Evolutionary conservation across 768 basidiomycete species (phyloP).

Genomic region (Hygrophoropsis aurantiaca): DNA sequence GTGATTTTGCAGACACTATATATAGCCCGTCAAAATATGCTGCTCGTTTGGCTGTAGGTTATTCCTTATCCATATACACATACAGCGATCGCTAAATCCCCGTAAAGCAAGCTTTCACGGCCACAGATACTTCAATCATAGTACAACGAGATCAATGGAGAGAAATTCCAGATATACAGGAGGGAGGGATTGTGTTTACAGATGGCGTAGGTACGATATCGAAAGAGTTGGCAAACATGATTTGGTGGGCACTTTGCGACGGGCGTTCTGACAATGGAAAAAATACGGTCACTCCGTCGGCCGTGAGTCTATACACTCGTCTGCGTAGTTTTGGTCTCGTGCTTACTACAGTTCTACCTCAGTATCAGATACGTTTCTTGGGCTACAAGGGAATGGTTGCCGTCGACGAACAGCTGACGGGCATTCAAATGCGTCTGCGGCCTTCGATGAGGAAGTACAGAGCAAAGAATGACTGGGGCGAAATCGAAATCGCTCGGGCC

Average conservation of each 20-base stretch:
- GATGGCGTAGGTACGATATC: conserved; percentile 86
- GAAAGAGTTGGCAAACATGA: conserved; percentile 48
- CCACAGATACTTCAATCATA: conserved; percentile 70
- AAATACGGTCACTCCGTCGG: conserved; percentile 51
- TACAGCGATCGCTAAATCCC: conserved; percentile 5
- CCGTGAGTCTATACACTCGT: conserved; percentile 43
- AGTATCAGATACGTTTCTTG: conserved; percentile 82
- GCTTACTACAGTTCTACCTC: not conserved
- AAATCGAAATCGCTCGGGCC: conserved; percentile 72
- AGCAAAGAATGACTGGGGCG: conserved; percentile 47
- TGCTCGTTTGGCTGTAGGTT: conserved; percentile 61
- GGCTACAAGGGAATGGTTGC: conserved; percentile 83
- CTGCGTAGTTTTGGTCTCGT: not conserved
- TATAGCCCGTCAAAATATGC: conserved; percentile 75
- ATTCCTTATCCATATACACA: too few relatives aligned
- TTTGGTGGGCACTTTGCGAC: conserved; percentile 57
- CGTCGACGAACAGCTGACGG: conserved; percentile 54
- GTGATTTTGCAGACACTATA: conserved; percentile 63
- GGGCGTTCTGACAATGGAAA: conserved; percentile 35
- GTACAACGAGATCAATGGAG: conserved; percentile 62
- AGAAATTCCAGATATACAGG: conserved; percentile 55
- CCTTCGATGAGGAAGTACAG: conserved; percentile 77
- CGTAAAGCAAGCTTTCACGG: conserved; percentile 69
- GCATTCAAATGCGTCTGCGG: conserved; percentile 68
- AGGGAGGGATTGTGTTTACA: conserved; percentile 51